phyloP scores from a whole-genome alignment of 805 yeast genomes.

The Nakazawaea ishiwadae region DNA sequence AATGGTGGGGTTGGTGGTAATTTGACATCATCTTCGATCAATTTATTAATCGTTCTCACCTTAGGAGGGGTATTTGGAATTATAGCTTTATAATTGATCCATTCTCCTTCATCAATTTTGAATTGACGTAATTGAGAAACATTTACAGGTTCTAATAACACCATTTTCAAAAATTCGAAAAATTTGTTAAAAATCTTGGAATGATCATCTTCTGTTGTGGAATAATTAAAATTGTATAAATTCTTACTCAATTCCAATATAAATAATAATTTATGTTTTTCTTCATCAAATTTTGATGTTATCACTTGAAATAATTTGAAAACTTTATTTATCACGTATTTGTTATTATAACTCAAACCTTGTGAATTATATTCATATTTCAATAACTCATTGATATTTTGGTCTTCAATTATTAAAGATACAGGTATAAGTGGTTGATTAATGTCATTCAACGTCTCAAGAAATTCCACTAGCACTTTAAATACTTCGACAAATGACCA shows the following conservation, averaged over 20 bases:
- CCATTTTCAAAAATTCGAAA: constrained; percentile 6
- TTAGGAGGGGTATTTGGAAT: neutral
- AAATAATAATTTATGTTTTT: constrained; percentile 26
- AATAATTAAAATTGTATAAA: constrained; percentile 19
- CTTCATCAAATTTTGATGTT: constrained; percentile 19
- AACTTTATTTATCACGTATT: constrained; percentile 37
- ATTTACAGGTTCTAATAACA: neutral
- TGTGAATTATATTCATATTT: constrained; percentile 14
- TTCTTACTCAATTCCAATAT: constrained; percentile 27
- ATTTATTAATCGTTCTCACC: neutral
- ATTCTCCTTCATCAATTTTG: constrained; percentile 5
- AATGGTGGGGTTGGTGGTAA: constrained; percentile 6
- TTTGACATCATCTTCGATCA: neutral
- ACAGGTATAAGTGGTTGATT: constrained; percentile 25
- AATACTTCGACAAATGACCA: constrained; percentile 42
- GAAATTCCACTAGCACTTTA: constrained; percentile 23
- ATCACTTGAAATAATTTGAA: constrained; percentile 31
- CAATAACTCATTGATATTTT: constrained; percentile 16
- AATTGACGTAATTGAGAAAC: neutral
- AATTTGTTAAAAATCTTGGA: constrained; percentile 21
- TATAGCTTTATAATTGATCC: neutral
- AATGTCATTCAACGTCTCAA: constrained; percentile 22
- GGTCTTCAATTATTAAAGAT: constrained; percentile 12
- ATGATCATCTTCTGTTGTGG: constrained; percentile 16
- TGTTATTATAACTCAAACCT: constrained; percentile 20